Base-by-base conservation (phyloP, 23 red algal genomes). In the Gracilariopsis chorda region DNA sequence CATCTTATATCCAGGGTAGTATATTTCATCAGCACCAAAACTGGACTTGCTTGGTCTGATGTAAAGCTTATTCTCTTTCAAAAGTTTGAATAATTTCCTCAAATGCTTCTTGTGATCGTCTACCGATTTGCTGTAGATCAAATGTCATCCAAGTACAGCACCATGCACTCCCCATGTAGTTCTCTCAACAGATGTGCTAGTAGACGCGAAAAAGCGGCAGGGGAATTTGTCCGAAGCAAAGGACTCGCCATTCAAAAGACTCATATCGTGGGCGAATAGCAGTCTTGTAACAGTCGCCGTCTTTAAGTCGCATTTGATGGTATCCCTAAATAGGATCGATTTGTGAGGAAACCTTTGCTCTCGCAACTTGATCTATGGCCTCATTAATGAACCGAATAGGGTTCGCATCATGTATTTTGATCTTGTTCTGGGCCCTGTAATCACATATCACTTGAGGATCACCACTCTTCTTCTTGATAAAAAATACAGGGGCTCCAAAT, bases 171-270 rank as follows among this genome's bases (percentile, higher is more conserved):
- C 39, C 72, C 72, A 48, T 78, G 13, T 0, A 49, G 25, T 48
- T 1, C 72, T 13, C 39, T 24, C 14, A 78, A 20, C 16, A 78
- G 40, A 20, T 13, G 25, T 11, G 72, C 19, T 16, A 78, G 36
- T 51, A 78, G 72, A 13, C 72, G 13, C 16, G 43, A 27, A 78
- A 48, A 78, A 20, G 0, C 23, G 17, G 72, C 1, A 48, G 72
- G 72, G 29, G 72, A 24, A 48, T 78, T 78, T 78, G 32, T 46
- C 23, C 72, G 25, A 78, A 49, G 16, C 32, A 78, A 48, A 78
- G 39, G 14, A 78, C 72, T 78, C 0, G 13, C 33, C 72, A 0
- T 27, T 78, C 0, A 39, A 49, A 78, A 17, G 72, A 78, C 25
- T 32, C 72, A 48, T 48, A 78, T 48, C 33, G 17, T 17, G 72